Evolutionary conservation across 352 stramenopile genomes (phyloP).

Genomic region (Nothophytophthora sp.): DNA sequence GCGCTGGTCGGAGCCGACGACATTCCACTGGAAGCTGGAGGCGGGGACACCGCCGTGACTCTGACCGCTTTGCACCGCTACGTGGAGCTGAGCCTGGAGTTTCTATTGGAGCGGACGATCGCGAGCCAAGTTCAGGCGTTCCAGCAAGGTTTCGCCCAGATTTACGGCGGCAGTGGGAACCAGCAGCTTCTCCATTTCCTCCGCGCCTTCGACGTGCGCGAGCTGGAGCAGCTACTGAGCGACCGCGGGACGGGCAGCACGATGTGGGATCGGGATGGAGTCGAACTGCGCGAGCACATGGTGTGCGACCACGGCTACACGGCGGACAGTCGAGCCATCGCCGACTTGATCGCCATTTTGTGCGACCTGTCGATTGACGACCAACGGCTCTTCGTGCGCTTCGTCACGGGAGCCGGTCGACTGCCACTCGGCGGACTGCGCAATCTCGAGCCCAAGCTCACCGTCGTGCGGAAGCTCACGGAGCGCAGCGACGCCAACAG

Average conservation of each 20-base stretch:
- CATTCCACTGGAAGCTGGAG: conserved; percentile 53
- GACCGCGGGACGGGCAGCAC: conserved; percentile 40
- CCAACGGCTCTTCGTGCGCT: conserved; percentile 86
- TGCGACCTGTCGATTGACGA: conserved; percentile 66
- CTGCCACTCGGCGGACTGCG: conserved; percentile 83
- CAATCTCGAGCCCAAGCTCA: conserved; percentile 85
- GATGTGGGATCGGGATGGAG: conserved; percentile 73
- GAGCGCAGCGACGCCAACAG: conserved; percentile 15
- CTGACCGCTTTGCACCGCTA: conserved; percentile 53
- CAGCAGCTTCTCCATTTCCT: conserved; percentile 38
- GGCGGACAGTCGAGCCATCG: conserved; percentile 58
- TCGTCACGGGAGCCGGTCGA: conserved; percentile 88
- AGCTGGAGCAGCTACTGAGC: conserved; percentile 70
- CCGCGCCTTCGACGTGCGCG: conserved; percentile 54
- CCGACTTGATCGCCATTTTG: conserved; percentile 75
- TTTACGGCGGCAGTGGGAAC: conserved; percentile 36
- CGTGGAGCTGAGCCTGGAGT: conserved; percentile 46
- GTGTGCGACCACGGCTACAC: conserved; percentile 89
- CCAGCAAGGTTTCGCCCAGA: conserved; percentile 65
- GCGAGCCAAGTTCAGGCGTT: conserved; percentile 65
- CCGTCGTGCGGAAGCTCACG: conserved; percentile 84
- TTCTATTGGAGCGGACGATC: conserved; percentile 71
- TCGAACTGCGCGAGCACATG: conserved; percentile 74
- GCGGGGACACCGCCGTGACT: conserved; percentile 48
- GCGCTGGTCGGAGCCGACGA: conserved; percentile 68